A percentile compares a stretch with the other conserved stretches of the same genome.
Conservation (phyloP, 345 rosid genomes). For the Physaria fendleri region DNA sequence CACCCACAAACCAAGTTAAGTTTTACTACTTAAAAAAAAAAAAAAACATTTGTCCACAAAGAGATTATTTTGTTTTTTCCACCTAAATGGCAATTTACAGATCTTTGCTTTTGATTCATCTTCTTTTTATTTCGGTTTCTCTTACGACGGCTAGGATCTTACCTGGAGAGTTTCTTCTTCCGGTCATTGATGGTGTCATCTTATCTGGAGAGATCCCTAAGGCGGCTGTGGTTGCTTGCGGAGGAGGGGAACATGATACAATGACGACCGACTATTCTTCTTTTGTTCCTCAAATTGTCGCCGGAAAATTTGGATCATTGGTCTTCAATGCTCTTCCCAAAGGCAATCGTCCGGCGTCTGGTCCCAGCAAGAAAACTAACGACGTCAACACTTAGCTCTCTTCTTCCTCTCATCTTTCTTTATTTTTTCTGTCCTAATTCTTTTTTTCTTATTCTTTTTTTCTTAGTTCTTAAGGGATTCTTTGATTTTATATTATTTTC, state of each 20-base stretch:
- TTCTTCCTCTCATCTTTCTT: slow-evolving; percentile 8
- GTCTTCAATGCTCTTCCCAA: slow-evolving; percentile 54
- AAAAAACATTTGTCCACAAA: too few species aligned
- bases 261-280: slow-evolving; percentile 14
- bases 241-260: slow-evolving; percentile 4
- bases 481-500: not conserved
- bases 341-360: slow-evolving; percentile 46
- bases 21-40: not conserved
- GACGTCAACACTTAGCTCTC: slow-evolving; percentile 31
- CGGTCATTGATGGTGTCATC: not conserved
- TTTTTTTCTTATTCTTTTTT: not conserved
- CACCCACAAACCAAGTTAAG: slow-evolving; percentile 4
- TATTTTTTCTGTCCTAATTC: not conserved
- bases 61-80: not conserved
- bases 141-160: slow-evolving; percentile 14
- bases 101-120: slow-evolving; percentile 18
- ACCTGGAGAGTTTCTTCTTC: slow-evolving; percentile 23
- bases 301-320: slow-evolving; percentile 42
- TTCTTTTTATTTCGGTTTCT: slow-evolving; percentile 13
- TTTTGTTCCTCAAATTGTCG: slow-evolving; percentile 8
- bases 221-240: slow-evolving; percentile 20
- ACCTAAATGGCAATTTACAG: not conserved
- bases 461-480: not conserved
- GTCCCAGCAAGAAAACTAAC: slow-evolving; percentile 51
- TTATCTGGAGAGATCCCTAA: slow-evolving; percentile 11